Percentiles rank a stretch among this genome's conserved stretches.
Evolutionary conservation across 306 rosid genomes (phyloP).

Genomic region (Quercus suber): DNA sequence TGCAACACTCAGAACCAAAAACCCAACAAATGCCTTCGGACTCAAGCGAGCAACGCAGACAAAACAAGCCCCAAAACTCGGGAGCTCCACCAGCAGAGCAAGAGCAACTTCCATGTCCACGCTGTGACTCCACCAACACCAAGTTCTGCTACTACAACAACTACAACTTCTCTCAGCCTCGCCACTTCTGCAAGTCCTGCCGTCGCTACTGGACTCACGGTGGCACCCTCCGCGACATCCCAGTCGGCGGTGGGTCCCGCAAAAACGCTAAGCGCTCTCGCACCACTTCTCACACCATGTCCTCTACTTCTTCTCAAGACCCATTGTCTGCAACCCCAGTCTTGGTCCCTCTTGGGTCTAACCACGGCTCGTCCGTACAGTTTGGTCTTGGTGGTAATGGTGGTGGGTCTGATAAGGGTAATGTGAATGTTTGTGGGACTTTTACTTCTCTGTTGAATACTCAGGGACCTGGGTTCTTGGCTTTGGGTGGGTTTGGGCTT

Average conservation of each 20-base stretch:
- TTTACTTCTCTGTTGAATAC: constrained; percentile 71
- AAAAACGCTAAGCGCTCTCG: constrained; percentile 93
- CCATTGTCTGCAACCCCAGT: constrained; percentile 30
- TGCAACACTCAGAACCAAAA: not conserved
- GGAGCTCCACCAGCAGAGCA: constrained; percentile 71
- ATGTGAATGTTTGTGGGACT: constrained; percentile 44
- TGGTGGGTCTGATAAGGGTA: constrained; percentile 39
- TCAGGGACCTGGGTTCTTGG: constrained; percentile 65
- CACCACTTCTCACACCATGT: constrained; percentile 17
- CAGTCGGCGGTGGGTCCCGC: constrained; percentile 89
- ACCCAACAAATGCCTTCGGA: constrained; percentile 53
- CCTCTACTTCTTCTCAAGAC: constrained; percentile 22
- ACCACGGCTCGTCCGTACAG: constrained; percentile 25
- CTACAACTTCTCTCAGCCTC: constrained; percentile 97
- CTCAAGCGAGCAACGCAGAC: constrained; percentile 49
- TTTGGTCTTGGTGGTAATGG: constrained; percentile 29
- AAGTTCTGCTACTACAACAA: constrained; percentile 97
- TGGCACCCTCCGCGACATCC: constrained; percentile 94
- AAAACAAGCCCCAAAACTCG: constrained; percentile 26
- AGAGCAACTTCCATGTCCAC: constrained; percentile 88
- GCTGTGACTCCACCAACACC: constrained; percentile 94
- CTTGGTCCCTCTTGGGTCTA: constrained; percentile 28
- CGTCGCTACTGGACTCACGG: constrained; percentile 99
- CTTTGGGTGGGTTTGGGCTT: constrained; percentile 79
- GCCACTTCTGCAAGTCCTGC: constrained; percentile 95